Percentiles rank a stretch among this genome's conserved stretches.
Conservation (phyloP, 192 early-diverging fungal genomes). For the Allomyces macrogynus region DNA sequence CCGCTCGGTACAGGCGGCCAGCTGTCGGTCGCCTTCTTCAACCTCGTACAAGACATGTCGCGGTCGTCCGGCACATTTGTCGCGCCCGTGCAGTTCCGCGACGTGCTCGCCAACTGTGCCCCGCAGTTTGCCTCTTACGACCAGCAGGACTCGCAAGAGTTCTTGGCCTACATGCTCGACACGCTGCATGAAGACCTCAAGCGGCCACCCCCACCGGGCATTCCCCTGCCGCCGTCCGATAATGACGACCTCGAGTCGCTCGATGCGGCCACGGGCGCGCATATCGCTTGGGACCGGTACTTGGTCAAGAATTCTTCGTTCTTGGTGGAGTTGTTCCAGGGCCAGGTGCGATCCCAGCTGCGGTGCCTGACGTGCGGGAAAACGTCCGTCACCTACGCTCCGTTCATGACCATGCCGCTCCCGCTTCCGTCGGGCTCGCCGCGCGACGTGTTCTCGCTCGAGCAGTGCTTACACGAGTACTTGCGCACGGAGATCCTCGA, state of each 20-base stretch:
- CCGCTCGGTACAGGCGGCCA: constrained; percentile 49
- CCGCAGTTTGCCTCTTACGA: constrained; percentile 70
- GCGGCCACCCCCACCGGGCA: not conserved
- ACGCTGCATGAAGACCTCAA: constrained; percentile 85
- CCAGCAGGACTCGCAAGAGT: constrained; percentile 96
- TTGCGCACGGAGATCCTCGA: constrained; percentile 68
- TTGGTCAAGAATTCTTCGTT: constrained; percentile 53
- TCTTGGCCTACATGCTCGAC: constrained; percentile 75
- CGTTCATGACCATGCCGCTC: constrained; percentile 78
- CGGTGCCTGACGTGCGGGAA: constrained; percentile 47
- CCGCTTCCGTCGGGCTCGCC: constrained; percentile 51
- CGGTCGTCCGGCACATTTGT: constrained; percentile 50
- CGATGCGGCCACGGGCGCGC: constrained; percentile 30
- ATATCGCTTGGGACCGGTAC: constrained; percentile 57
- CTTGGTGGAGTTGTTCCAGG: constrained; percentile 81
- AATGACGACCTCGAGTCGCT: constrained; percentile 41
- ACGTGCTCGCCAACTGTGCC: constrained; percentile 49
- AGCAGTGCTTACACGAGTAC: constrained; percentile 72
- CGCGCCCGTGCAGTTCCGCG: constrained; percentile 57
- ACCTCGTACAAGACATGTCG: constrained; percentile 68
- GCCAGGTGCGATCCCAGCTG: constrained; percentile 44
- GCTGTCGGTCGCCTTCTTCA: constrained; percentile 53
- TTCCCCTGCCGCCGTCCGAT: not conserved
- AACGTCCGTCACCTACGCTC: constrained; percentile 69
- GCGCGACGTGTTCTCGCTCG: constrained; percentile 24